Base-by-base conservation (phyloP, 208 protist genomes). In the Crithidia fasciculata region DNA sequence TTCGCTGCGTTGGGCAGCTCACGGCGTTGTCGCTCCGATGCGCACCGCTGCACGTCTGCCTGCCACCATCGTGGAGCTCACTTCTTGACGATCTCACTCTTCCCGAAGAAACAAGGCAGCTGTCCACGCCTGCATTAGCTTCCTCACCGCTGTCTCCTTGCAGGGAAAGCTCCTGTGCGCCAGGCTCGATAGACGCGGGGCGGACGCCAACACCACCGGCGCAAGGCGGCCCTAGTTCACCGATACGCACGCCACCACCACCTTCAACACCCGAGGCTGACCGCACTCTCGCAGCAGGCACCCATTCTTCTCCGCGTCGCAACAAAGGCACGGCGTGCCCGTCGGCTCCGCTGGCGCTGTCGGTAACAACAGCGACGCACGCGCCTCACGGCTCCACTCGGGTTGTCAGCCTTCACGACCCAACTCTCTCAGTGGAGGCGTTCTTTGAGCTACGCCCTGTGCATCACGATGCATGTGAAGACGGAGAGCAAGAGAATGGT, bases 1-100 rank as follows among this genome's bases (percentile, higher is more conserved):
- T 80, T 37, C 74, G 62, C 10, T 80, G 74, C 15, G 15, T 80
- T 36, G 49, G 68, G 10, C 74, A 80, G 28, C 66, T 80, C 54
- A 71, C 56, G 4, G 74, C 68, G 13, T 45, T 80, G 37, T 80
- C 74, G 1, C 74, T 80, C 13, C 74, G 74, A 15, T 80, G 68
- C 16, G 74, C 74, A 6, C 74, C 74, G 8, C 62, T 74, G 43
- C 62, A 71, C 44, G 15, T 80, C 13, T 40, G 41, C 12, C n/a
- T 80, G 55, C 68, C 74, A 6, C 8, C 45, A 0, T n/a, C 37
- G 18, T 70, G 65, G 65, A 40, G 41, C 2, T 50, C 43, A 2
- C 4, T 13, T n/a, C 36, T 8, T 0, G 8, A 9, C 0, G 1
- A 7, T 16, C 3, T 4, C 5, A 44, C 49, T 28, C 28, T 28